Base-by-base conservation (phyloP, 495 filamentous ascomycete species). In the Lichenothelia convexa region DNA sequence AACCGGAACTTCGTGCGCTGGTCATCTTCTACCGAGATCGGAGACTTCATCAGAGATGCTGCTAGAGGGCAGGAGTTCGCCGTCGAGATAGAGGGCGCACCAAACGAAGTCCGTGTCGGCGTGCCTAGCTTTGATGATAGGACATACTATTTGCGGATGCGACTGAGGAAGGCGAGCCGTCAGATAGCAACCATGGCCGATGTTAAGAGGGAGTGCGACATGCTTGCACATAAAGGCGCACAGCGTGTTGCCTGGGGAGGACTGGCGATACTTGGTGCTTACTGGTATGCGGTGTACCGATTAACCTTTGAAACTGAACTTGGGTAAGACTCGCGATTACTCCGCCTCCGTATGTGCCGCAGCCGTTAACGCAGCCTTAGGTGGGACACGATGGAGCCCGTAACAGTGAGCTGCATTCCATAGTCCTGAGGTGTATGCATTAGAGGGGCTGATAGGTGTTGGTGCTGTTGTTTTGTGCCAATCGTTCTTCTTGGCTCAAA, bases 21-120 rank as follows among this genome's bases (percentile, higher is more conserved):
- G 87, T 84, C 78, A 15, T 69, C 71, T 26, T 75, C 73, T 12
- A 93, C 86, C 7, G 87, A 94, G 46, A 75, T 95, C 19, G 87
- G 86, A 7, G 86, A 94, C 57, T 95, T 95, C 55, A 83, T 95
- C 42, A 80, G 83, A 3, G 87, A 93, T 47, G 86, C 87, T 0
- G 78, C 85, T 3, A 65, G 82, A 0, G 78, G 75, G 0, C 64
- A 77, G 32, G 81, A 92, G 46, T 95, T 95, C 51, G 73, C 78
- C 17, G 68, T 93, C 17, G 74, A 78, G 38, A 79, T 95, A 43
- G 75, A 89, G 47, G 80, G 80, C 0, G 67, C 73, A 20, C 56
- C 67, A 5, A 43, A 64, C 9, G 72, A 84, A 48, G 75, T 93
- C 55, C 63, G 68, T 8, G 71, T 95, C 21, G 71, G 67, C 3